Conservation (phyloP, 2,329 filamentous ascomycete genomes). For the Davidsoniella australis region DNA sequence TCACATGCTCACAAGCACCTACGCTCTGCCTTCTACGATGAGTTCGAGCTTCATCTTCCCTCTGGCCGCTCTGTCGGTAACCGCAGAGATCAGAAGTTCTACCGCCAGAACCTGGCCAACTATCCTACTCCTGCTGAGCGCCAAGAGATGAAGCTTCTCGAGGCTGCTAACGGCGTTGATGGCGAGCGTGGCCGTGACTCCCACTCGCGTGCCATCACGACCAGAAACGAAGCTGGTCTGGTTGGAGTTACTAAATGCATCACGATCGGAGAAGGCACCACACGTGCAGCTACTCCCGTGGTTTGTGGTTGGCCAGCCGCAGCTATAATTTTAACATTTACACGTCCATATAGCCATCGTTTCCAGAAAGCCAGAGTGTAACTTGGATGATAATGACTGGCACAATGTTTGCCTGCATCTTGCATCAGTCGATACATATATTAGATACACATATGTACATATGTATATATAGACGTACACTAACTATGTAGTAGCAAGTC, state of each 20-base stretch:
- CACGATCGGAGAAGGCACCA: too few relatives aligned
- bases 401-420: too few relatives aligned
- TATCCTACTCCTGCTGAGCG: constrained; percentile 69
- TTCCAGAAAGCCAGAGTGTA: too few relatives aligned
- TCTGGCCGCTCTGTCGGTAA: constrained; percentile 82
- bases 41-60: constrained; percentile 85
- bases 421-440: too few relatives aligned
- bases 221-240: constrained; percentile 9
- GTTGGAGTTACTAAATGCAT: background rate
- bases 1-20: constrained; percentile 63
- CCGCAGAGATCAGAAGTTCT: constrained; percentile 73
- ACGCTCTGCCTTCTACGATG: constrained; percentile 71
- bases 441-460: too few relatives aligned
- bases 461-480: too few relatives aligned
- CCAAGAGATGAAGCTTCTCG: constrained; percentile 46
- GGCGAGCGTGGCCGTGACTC: constrained; percentile 7
- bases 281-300: too few relatives aligned
- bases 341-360: too few relatives aligned
- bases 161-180: constrained; percentile 21
- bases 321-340: too few relatives aligned
- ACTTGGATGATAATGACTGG: too few relatives aligned
- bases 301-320: too few relatives aligned
- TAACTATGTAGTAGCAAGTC: too few relatives aligned
- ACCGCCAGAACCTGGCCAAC: constrained; percentile 76
- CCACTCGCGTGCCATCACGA: constrained; percentile 2